Evolutionary conservation across 1,284 basidiomycete genomes (phyloP), one percentile per base, ranked within the genome.

Genomic region (Ustilago loliicola): DNA sequence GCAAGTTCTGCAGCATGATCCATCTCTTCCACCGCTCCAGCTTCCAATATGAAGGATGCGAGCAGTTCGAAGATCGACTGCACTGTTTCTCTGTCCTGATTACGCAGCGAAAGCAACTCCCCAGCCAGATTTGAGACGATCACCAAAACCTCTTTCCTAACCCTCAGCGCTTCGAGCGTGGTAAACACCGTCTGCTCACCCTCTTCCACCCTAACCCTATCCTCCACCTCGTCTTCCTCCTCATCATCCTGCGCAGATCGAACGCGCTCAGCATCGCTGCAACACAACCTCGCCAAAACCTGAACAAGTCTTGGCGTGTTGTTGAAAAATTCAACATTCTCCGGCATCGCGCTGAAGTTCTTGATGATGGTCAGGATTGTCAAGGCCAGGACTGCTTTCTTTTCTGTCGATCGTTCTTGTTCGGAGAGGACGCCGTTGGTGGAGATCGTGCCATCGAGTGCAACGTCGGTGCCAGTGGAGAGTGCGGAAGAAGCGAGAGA

Each of bases 291-390:
- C 36, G 69, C 75, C 42, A 96, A 83, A 52, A 93, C 84, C 73
- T 91, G 89, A 48, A 95, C 87, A 17, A 93, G 86, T 53, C 91
- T 89, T 6, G 90, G 89, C 66, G 93, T 91, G 27, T 88, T 89
- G 3, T 91, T 90, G 85, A 97, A 89, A 82, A 90, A 91, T 32
- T 88, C 87, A 65, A 89, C 87, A 82, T 97, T 98, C 67, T 95
- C 93, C 4, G 88, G 88, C 72, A 92, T 88, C 61, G 91, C 88
- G 8, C 94, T 91, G 73, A 97, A 89, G 87, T 97, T 98, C 56
- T 94, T 93, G 58, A 98, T 88, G 78, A 98, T 91, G 83, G 93
- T 95, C 54, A 92, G 86, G 48, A 93, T 89, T 1, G 91, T 88
- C 32, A 95, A 89, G 48, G 96, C 89, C 57, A 92, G 87, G 67